Base-by-base conservation (phyloP, 208 protist genomes). In the Plasmodiophora brassicae region DNA sequence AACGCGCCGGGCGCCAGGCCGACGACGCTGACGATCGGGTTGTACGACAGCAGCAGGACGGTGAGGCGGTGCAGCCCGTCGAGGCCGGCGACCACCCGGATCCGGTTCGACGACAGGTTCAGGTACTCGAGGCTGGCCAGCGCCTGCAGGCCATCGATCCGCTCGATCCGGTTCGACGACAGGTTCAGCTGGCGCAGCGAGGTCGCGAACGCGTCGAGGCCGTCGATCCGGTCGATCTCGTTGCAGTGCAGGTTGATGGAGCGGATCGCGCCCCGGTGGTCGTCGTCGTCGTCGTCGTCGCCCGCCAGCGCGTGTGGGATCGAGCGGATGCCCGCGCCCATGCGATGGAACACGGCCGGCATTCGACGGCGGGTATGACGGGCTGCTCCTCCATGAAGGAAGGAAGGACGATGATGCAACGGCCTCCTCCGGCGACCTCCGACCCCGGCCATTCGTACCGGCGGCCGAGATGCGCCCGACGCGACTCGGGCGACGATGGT, bases 181-280 rank as follows among this genome's bases (percentile, higher is more conserved):
- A 85, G 38, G 38, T 85, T 85, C 83, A 85, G 38, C 36, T n/a
- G 83, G 5, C 65, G 65, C 65, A 78, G 65, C n/a, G n/a, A n/a
- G 41, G 5, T 32, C 5, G n/a, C 5, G n/a, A 78, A 78, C 41
- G 32, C n/a, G 14, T 78, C 32, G 32, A 78, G 65, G 65, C 65
- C 65, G 20, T 78, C 65, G 65, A 78, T 78, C 65, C n/a, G 32
- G 14, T 14, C 41, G 20, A 78, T 78, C 65, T 78, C 5, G 41
- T 78, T 78, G n/a, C 65, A 36, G 65, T 78, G 65, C 32, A 78
- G 65, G 41, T 78, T 78, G 65, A 78, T 32, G n/a, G 65, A 36
- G 5, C 14, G n/a, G 14, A 78, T 38, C 5, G 5, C 14, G 5
- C 5, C 65, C n/a, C n/a, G n/a, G n/a, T n/a, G n/a, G n/a, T n/a